Conservation (phyloP, 768 basidiomycete species). For the Hydnomerulius pinastri region DNA sequence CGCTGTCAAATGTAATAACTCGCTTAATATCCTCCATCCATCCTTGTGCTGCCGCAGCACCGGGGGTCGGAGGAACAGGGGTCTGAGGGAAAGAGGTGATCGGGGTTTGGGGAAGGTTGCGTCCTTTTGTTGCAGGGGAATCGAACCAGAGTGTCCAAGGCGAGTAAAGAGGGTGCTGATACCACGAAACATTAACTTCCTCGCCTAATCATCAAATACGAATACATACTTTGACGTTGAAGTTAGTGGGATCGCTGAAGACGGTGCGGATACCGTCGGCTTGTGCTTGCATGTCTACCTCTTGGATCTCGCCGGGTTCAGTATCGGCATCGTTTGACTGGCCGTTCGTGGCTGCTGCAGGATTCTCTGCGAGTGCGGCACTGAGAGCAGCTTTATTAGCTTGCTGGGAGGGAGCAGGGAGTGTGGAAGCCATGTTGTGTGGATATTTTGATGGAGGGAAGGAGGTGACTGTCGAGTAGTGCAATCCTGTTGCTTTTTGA, state of each 20-base stretch:
- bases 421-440: slow-evolving; percentile 43
- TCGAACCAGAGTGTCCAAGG: slow-evolving; percentile 99
- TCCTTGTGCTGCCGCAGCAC: slow-evolving; percentile 72
- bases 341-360: slow-evolving; percentile 15
- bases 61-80: slow-evolving; percentile 71
- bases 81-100: slow-evolving; percentile 77
- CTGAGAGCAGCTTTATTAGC: slow-evolving; percentile 79
- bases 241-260: slow-evolving; percentile 89
- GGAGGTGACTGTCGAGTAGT: slow-evolving; percentile 3
- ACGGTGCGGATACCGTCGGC: slow-evolving; percentile 87
- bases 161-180: slow-evolving; percentile 89
- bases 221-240: slow-evolving; percentile 87
- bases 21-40: slow-evolving; percentile 99
- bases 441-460: slow-evolving; percentile 23
- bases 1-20: slow-evolving; percentile 93
- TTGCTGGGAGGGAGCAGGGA: slow-evolving; percentile 68
- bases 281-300: slow-evolving; percentile 81
- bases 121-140: slow-evolving; percentile 87
- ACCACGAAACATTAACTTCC: slow-evolving; percentile 3
- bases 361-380: slow-evolving; percentile 67
- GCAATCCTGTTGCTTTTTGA: slow-evolving; percentile 15
- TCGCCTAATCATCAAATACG: not conserved
- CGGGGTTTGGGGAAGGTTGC: slow-evolving; percentile 85
- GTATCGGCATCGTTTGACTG: slow-evolving; percentile 40
- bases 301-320: slow-evolving; percentile 86